Percentiles rank a stretch among this genome's conserved stretches.
phyloP scores from a whole-genome alignment of 2,329 filamentous ascomycete species.

The Colletotrichum liriopes region DNA sequence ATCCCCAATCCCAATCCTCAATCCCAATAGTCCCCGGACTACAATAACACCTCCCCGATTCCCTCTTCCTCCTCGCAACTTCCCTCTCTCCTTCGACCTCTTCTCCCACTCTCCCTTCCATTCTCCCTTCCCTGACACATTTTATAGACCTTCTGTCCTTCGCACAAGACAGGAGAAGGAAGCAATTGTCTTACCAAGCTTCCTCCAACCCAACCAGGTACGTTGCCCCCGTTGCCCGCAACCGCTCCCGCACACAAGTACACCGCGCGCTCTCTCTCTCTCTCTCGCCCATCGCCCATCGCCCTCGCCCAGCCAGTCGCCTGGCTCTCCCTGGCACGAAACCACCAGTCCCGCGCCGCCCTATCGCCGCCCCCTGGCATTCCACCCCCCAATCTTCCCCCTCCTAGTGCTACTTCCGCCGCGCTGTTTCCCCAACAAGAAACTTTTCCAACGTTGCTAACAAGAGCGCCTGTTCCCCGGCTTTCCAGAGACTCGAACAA shows the following conservation, averaged over 20 bases:
- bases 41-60: constrained; percentile 37
- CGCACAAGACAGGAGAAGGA: constrained; percentile 40
- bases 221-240: constrained; percentile 8
- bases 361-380: constrained; percentile 34
- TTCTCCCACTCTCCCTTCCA: constrained; percentile 40
- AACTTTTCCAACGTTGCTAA: constrained; percentile 36
- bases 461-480: constrained; percentile 10
- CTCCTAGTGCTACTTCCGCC: constrained; percentile 14
- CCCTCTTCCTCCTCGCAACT: constrained; percentile 10
- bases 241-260: background rate
- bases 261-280: background rate
- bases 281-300: background rate
- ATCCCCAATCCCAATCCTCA: constrained; percentile 4
- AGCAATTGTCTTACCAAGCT: constrained; percentile 36
- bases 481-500: constrained; percentile 38
- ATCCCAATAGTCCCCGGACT: constrained; percentile 25
- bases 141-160: constrained; percentile 40
- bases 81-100: constrained; percentile 27
- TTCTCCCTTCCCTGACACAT: constrained; percentile 39
- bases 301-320: background rate
- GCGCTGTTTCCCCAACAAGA: constrained; percentile 35
- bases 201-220: constrained; percentile 33
- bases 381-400: constrained; percentile 23
- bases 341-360: background rate
- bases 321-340: constrained; percentile 9